These are phyloP conservation scores for Quercus agrifolia DNA, from an alignment of 306 rosid genomes.

Conservation along the genomic window DNA sequence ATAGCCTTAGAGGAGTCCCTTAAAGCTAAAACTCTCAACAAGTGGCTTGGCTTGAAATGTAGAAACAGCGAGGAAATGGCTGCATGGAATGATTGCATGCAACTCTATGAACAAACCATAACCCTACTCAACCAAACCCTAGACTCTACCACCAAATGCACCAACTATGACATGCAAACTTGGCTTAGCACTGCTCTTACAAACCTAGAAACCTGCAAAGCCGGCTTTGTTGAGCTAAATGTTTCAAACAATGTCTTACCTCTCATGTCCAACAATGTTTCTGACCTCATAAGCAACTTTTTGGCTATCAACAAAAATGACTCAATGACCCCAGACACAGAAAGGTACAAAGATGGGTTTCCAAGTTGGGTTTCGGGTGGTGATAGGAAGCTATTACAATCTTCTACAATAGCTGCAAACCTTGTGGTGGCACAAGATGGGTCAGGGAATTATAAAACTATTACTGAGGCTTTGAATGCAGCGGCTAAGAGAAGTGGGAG, in stretches of 20 bases:
- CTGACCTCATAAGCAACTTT: constrained; percentile 39
- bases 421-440: constrained; percentile 64
- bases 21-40: constrained; percentile 29
- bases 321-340: constrained; percentile 11
- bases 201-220: constrained; percentile 48
- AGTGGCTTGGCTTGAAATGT: constrained; percentile 40
- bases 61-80: constrained; percentile 34
- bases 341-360: constrained; percentile 26
- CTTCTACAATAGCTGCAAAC: constrained; percentile 20
- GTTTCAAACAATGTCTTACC: constrained; percentile 37
- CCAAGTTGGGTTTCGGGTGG: constrained; percentile 43
- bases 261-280: constrained; percentile 45
- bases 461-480: constrained; percentile 41
- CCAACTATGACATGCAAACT: constrained; percentile 41
- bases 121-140: constrained; percentile 45
- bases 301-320: constrained; percentile 34
- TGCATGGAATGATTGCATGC: constrained; percentile 49
- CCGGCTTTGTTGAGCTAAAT: constrained; percentile 49
- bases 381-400: constrained; percentile 43
- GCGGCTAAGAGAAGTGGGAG: constrained; percentile 29
- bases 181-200: constrained; percentile 57
- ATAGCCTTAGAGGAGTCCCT: constrained; percentile 35
- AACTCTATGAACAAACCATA: constrained; percentile 47
- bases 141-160: constrained; percentile 19
- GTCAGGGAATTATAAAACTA: constrained; percentile 37